Evolutionary conservation across 768 basidiomycete species (phyloP).

Genomic region (Hemileccinum impolitum): DNA sequence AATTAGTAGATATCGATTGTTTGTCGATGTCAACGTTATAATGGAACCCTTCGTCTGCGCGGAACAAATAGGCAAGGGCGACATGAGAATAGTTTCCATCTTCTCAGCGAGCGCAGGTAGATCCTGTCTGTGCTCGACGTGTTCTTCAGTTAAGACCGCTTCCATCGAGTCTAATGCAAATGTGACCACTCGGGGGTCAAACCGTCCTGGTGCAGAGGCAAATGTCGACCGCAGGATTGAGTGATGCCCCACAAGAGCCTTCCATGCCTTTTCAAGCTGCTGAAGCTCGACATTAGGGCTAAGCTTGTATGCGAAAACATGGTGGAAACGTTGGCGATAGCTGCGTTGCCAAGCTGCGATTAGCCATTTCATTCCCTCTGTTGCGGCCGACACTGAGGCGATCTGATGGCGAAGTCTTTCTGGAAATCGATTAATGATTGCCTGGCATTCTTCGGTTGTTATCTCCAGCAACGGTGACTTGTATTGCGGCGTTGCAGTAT

Average conservation of each 20-base stretch:
- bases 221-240: slow-evolving; percentile 44
- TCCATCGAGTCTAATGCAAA: slow-evolving; percentile 15
- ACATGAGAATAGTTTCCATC: slow-evolving; percentile 23
- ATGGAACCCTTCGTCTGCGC: slow-evolving; percentile 24
- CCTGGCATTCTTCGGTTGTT: slow-evolving; percentile 11
- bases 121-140: slow-evolving; percentile 3
- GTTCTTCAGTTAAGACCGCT: slow-evolving; percentile 7
- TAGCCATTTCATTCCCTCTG: slow-evolving; percentile 35
- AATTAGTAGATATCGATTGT: slow-evolving; percentile 24
- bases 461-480: neutral
- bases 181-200: slow-evolving; percentile 23
- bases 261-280: slow-evolving; percentile 37
- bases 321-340: slow-evolving; percentile 39
- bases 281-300: slow-evolving; percentile 25
- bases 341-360: slow-evolving; percentile 45
- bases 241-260: slow-evolving; percentile 32
- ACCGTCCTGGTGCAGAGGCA: slow-evolving; percentile 17
- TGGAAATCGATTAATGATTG: slow-evolving; percentile 16
- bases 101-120: slow-evolving; percentile 7
- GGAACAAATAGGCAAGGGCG: slow-evolving; percentile 17
- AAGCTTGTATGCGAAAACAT: slow-evolving; percentile 41
- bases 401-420: slow-evolving; percentile 9
- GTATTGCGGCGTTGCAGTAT: neutral
- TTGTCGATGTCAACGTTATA: slow-evolving; percentile 8
- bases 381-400: slow-evolving; percentile 18